phyloP scores from a whole-genome alignment of 768 basidiomycete genomes.

The Sporobolomyces roseus region DNA sequence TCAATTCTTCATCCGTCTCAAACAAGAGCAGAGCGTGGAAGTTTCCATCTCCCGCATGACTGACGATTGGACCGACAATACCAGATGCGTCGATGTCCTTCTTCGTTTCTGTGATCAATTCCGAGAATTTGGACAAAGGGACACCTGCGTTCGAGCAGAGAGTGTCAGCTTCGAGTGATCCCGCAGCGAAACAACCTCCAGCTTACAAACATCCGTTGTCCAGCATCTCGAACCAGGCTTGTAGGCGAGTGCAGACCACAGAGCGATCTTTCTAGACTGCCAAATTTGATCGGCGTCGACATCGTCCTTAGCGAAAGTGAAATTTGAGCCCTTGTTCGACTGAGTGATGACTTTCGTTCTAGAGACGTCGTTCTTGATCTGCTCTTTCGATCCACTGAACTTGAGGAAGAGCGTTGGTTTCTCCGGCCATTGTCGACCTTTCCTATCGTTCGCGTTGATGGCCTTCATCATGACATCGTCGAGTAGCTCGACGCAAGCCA shows the following conservation, averaged over 20 bases:
- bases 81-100: conserved; percentile 31
- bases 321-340: conserved; percentile 66
- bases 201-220: conserved; percentile 56
- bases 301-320: conserved; percentile 73
- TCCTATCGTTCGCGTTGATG: conserved; percentile 25
- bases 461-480: conserved; percentile 56
- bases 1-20: conserved; percentile 41
- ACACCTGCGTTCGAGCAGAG: no score
- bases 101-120: conserved; percentile 59
- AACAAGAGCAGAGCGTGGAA: conserved; percentile 51
- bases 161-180: no score
- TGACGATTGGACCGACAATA: conserved; percentile 51
- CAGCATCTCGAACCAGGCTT: conserved; percentile 42
- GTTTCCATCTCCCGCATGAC: conserved; percentile 53
- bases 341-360: conserved; percentile 56
- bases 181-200: no score
- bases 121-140: conserved; percentile 45
- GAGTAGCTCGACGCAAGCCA: conserved; percentile 82
- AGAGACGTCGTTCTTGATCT: conserved; percentile 56
- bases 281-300: conserved; percentile 80
- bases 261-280: conserved; percentile 52
- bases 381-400: conserved; percentile 70
- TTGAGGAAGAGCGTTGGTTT: conserved; percentile 77
- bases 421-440: conserved; percentile 32
- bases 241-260: conserved; percentile 41